phyloP scores from a whole-genome alignment of 805 yeast species.

The Yueomyces sinensis region DNA sequence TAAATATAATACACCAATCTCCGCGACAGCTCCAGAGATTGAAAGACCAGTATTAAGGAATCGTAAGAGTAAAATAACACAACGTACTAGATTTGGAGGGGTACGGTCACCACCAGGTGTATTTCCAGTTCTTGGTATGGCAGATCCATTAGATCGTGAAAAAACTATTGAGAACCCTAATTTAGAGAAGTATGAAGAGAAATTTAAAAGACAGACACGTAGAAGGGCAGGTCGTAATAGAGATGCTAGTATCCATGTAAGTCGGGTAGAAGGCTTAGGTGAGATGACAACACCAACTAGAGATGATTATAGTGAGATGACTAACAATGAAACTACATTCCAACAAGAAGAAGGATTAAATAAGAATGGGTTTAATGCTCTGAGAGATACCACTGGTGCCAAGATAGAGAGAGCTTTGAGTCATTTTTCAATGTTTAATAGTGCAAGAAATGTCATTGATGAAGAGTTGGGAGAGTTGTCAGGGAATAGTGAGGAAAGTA shows the following conservation, averaged over 20 bases:
- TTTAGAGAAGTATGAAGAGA: not conserved
- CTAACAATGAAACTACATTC: not conserved
- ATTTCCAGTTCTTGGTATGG: conserved; percentile 74
- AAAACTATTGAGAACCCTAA: conserved; percentile 38
- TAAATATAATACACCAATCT: too few species aligned
- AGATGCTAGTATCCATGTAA: not conserved
- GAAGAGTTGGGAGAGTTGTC: too few species aligned
- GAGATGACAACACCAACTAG: not conserved
- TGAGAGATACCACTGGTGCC: not conserved
- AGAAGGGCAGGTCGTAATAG: not conserved
- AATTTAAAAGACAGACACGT: not conserved
- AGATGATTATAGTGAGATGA: conserved; percentile 2
- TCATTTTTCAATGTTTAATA: too few species aligned
- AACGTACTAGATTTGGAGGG: too few species aligned
- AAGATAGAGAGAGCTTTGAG: not conserved
- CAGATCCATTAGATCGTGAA: conserved; percentile 44
- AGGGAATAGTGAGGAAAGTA: too few species aligned
- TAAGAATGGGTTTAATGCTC: not conserved
- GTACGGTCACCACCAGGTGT: conserved; percentile 51
- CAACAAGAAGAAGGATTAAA: not conserved
- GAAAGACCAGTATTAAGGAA: too few species aligned
- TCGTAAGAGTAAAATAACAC: too few species aligned
- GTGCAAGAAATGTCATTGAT: too few species aligned
- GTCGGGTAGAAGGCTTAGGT: not conserved
- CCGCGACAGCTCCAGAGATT: too few species aligned